Percentiles rank a stretch among this genome's conserved stretches.
phyloP scores from a whole-genome alignment of 176 grass and related monocot genomes.

The Carex kokanica region DNA sequence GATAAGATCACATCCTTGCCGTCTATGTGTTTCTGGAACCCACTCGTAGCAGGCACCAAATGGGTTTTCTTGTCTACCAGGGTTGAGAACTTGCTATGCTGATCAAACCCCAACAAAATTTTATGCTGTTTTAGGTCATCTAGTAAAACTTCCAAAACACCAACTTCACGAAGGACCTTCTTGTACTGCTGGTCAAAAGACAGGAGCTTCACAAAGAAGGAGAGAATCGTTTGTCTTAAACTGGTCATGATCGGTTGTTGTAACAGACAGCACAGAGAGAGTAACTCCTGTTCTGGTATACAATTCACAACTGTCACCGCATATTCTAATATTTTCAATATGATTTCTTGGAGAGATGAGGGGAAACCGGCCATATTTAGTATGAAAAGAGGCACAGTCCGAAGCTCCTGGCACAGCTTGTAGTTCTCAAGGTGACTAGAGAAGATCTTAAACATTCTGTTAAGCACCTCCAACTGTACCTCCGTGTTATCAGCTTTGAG shows the following conservation, averaged over 20 bases:
- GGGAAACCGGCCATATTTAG: slow-evolving; percentile 99
- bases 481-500: slow-evolving; percentile 96
- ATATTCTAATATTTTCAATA: slow-evolving; percentile 99
- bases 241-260: slow-evolving; percentile 89
- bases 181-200: slow-evolving; percentile 99
- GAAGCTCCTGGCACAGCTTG: slow-evolving; percentile 86
- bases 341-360: slow-evolving; percentile 89
- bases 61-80: slow-evolving; percentile 37
- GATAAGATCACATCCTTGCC: slow-evolving; percentile 80
- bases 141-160: slow-evolving; percentile 86
- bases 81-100: slow-evolving; percentile 58
- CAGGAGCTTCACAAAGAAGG: slow-evolving; percentile 94
- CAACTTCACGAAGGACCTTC: slow-evolving; percentile 95
- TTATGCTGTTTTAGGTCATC: slow-evolving; percentile 97
- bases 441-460: slow-evolving; percentile 99
- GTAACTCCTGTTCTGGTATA: slow-evolving; percentile 88
- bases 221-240: slow-evolving; percentile 86
- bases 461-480: slow-evolving; percentile 95
- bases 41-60: slow-evolving; percentile 28
- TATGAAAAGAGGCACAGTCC: slow-evolving; percentile 95
- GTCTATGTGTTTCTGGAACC: slow-evolving; percentile 61
- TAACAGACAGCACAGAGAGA: slow-evolving; percentile 97
- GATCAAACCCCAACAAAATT: slow-evolving; percentile 68
- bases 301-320: slow-evolving; percentile 98
- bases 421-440: slow-evolving; percentile 99